Conservation (phyloP, 139 green algal genomes). For the Chloropicon primus region DNA sequence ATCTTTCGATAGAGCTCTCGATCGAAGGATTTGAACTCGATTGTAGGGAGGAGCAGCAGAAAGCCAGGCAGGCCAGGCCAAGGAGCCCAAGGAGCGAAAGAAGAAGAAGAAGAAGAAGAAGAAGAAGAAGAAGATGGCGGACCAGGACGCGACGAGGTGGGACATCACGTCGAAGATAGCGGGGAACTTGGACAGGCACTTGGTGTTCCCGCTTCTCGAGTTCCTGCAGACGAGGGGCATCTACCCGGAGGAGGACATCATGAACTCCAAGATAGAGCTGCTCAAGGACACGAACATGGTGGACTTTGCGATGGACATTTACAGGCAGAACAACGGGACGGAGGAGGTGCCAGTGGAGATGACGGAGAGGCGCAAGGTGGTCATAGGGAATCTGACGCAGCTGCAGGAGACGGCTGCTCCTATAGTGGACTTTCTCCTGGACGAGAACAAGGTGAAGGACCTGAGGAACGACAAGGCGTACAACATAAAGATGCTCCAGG, state of each 20-base stretch:
- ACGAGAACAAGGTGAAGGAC: slow-evolving; percentile 65
- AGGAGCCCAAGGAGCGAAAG: no score
- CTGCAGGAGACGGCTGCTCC: slow-evolving; percentile 64
- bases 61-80: no score
- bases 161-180: slow-evolving; percentile 54
- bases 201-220: slow-evolving; percentile 92
- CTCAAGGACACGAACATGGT: slow-evolving; percentile 97
- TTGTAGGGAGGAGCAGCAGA: no score
- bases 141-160: slow-evolving; percentile 13
- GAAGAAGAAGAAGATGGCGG: no score
- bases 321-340: slow-evolving; percentile 65
- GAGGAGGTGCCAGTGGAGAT: slow-evolving; percentile 39
- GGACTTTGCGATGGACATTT: slow-evolving; percentile 95
- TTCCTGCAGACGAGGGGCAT: slow-evolving; percentile 74
- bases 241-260: slow-evolving; percentile 74
- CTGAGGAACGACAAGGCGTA: slow-evolving; percentile 83
- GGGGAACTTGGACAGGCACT: slow-evolving; percentile 72
- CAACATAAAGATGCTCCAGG: slow-evolving; percentile 64
- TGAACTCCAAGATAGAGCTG: slow-evolving; percentile 86
- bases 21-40: no score
- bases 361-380: slow-evolving; percentile 25
- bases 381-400: slow-evolving; percentile 46
- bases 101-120: no score
- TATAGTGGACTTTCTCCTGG: slow-evolving; percentile 80
- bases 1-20: no score